Evolutionary conservation across 2,329 filamentous ascomycete species (phyloP).

Genomic region (Trichoderma lentiforme): DNA sequence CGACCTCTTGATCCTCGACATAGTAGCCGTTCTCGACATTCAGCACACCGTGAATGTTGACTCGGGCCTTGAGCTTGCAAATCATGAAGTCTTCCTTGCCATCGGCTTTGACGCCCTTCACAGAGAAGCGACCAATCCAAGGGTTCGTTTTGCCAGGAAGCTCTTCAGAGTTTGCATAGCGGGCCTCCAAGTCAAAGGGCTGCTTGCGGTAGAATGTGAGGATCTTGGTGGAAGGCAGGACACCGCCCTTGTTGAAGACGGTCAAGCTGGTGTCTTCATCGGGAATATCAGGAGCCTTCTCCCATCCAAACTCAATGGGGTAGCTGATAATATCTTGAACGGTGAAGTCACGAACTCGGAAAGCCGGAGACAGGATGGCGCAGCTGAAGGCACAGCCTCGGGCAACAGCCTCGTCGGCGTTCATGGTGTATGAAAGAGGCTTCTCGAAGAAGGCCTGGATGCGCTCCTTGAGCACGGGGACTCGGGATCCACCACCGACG

Average conservation of each 20-base stretch:
- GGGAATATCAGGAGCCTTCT: conserved; percentile 96
- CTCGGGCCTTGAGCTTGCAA: conserved; percentile 96
- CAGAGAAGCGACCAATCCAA: conserved; percentile 96
- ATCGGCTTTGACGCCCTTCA: conserved; percentile 95
- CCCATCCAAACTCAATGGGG: conserved; percentile 98
- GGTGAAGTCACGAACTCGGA: conserved; percentile 97
- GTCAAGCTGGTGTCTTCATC: conserved; percentile 97
- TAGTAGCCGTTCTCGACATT: conserved; percentile 98
- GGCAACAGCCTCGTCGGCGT: conserved; percentile 96
- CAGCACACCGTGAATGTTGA: conserved; percentile 93
- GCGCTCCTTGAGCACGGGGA: conserved; percentile 85
- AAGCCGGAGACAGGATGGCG: conserved; percentile 93
- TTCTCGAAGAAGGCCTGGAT: conserved; percentile 93
- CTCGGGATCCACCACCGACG: conserved; percentile 90
- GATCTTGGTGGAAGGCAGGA: conserved; percentile 98
- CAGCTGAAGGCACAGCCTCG: conserved; percentile 96
- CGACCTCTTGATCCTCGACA: conserved; percentile 95
- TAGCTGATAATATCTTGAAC: conserved; percentile 98
- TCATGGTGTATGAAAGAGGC: conserved; percentile 88
- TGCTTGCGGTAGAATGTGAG: conserved; percentile 99
- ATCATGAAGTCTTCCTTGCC: conserved; percentile 98
- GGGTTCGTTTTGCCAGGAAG: conserved; percentile 88
- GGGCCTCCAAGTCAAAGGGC: conserved; percentile 91
- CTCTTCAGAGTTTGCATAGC: conserved; percentile 80
- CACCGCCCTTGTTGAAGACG: conserved; percentile 95